Evolutionary conservation across 139 green algal species (phyloP).

Genomic region (Eudorina sp.): DNA sequence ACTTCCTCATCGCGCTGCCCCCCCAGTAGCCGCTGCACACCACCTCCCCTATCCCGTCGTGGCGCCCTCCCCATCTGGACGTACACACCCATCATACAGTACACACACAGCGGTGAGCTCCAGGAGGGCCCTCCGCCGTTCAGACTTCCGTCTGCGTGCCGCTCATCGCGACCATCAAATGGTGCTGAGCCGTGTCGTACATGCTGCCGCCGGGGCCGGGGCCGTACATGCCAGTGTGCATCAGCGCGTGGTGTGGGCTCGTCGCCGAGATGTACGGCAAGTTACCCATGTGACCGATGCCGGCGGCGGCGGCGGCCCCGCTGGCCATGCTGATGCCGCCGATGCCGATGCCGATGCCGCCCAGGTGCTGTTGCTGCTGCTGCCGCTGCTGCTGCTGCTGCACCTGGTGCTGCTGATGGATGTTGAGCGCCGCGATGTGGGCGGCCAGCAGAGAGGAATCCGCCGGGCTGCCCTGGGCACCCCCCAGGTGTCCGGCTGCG

Average conservation of each 20-base stretch:
- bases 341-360: not conserved
- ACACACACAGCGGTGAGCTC: too few species aligned
- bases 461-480: not conserved
- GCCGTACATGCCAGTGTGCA: constrained; percentile 23
- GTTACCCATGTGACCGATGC: constrained; percentile 35
- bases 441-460: constrained; percentile 29
- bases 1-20: too few species aligned
- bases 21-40: too few species aligned
- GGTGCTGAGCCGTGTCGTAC: constrained; percentile 33
- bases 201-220: not conserved
- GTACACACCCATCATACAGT: too few species aligned
- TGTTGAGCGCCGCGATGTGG: constrained; percentile 32
- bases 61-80: too few species aligned
- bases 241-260: constrained; percentile 5
- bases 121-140: too few species aligned
- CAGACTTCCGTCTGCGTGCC: constrained; percentile 30
- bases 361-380: constrained; percentile 9
- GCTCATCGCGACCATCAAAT: constrained; percentile 25
- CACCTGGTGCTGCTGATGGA: not conserved
- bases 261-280: constrained; percentile 4
- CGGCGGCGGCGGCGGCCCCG: constrained; percentile 16
- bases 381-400: not conserved
- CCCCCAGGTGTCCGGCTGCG: not conserved
- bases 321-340: not conserved
- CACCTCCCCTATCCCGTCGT: too few species aligned